Conservation (phyloP, 2,329 filamentous ascomycete species). For the Periconia macrospinosa region DNA sequence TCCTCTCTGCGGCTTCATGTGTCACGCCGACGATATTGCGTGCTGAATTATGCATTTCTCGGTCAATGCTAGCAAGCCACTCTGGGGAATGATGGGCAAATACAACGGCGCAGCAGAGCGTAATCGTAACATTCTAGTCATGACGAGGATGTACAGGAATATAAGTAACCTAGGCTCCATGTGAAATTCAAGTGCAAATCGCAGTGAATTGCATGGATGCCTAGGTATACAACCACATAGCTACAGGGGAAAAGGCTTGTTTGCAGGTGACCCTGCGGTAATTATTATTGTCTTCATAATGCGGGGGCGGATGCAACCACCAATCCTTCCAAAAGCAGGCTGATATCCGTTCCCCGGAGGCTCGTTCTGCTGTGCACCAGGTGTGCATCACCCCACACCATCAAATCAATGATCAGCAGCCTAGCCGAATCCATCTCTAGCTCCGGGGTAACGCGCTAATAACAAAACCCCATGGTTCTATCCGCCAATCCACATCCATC, state of each 20-base stretch:
- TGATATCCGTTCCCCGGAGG: neutral
- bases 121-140: too few species aligned
- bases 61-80: too few species aligned
- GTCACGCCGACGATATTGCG: too few species aligned
- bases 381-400: neutral
- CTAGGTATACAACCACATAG: too few species aligned
- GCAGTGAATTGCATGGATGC: neutral
- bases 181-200: conserved; percentile 2
- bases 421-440: conserved; percentile 6
- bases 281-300: neutral
- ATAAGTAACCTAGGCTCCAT: neutral
- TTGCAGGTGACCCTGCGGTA: neutral
- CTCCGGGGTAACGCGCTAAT: conserved; percentile 7
- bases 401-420: conserved; percentile 4
- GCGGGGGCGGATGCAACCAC: neutral
- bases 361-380: neutral
- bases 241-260: conserved; percentile 4
- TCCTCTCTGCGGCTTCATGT: too few species aligned
- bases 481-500: neutral
- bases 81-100: neutral
- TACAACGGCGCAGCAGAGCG: neutral
- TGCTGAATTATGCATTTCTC: too few species aligned
- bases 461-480: neutral
- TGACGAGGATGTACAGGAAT: neutral
- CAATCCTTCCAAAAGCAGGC: neutral